These are phyloP conservation scores for Naganishia randhawae DNA, from an alignment of 768 basidiomycete species.

Conservation along the genomic window DNA sequence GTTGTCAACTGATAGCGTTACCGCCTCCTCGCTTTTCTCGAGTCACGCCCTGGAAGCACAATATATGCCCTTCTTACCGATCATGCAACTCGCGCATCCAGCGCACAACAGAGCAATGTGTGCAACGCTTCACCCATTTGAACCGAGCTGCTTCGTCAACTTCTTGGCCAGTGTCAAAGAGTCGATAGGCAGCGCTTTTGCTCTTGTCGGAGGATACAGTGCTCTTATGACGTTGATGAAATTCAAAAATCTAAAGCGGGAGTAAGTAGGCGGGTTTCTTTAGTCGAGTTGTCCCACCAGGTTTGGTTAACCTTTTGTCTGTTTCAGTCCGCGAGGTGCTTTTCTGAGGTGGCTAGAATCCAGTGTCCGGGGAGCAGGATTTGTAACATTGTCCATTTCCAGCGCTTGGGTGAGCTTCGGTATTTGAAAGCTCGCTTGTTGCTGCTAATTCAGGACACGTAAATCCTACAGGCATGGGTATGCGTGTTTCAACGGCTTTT, in stretches of 20 bases:
- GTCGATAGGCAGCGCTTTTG: slow-evolving; percentile 19
- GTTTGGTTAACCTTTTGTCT: not conserved
- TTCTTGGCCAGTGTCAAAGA: slow-evolving; percentile 17
- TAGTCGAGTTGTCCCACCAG: too few species aligned
- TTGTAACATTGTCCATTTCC: slow-evolving; percentile 24
- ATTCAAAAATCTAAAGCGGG: slow-evolving; percentile 1
- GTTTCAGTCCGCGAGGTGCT: slow-evolving; percentile 18
- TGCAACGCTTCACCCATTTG: slow-evolving; percentile 24
- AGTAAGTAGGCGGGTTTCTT: not conserved
- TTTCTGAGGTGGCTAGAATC: slow-evolving; percentile 15
- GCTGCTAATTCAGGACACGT: not conserved
- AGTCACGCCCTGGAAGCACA: slow-evolving; percentile 7
- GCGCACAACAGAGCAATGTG: slow-evolving; percentile 19
- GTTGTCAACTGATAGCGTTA: not conserved
- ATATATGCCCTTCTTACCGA: slow-evolving; percentile 22
- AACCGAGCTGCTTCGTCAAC: slow-evolving; percentile 24
- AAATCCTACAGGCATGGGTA: slow-evolving; percentile 21
- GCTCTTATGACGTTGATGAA: slow-evolving; percentile 20
- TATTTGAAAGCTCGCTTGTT: not conserved
- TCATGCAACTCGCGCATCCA: slow-evolving; percentile 11
- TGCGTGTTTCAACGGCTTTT: slow-evolving; percentile 25
- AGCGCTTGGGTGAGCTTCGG: slow-evolving; percentile 24
- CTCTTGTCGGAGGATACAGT: slow-evolving; percentile 24
- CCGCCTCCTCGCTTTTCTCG: not conserved
- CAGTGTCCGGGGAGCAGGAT: slow-evolving; percentile 16